phyloP scores from a whole-genome alignment of 2,329 filamentous ascomycete species.

The Coniochaeta sp. region DNA sequence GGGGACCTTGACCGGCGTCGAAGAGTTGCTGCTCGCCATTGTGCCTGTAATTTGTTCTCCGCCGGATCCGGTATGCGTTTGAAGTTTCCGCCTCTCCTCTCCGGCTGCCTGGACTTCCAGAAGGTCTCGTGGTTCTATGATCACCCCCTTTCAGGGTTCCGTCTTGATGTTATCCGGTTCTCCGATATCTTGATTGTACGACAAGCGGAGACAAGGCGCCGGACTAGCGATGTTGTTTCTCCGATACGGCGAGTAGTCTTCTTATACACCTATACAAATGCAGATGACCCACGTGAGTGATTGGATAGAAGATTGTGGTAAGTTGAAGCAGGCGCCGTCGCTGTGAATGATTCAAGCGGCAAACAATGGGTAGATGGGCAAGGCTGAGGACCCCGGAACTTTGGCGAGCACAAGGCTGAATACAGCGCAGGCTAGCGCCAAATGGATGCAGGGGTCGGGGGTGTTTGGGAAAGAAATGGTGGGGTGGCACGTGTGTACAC shows the following conservation, averaged over 20 bases:
- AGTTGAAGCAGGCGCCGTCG: neutral
- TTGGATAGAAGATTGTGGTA: neutral
- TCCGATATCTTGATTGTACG: neutral
- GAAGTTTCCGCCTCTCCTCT: neutral
- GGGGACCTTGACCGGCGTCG: conserved; percentile 54
- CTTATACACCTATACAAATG: neutral
- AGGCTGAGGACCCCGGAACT: neutral
- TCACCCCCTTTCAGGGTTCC: neutral
- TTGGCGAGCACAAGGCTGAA: neutral
- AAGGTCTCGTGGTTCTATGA: neutral
- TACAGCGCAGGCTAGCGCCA: neutral
- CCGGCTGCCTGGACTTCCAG: neutral
- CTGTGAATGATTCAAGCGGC: neutral
- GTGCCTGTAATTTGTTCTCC: neutral
- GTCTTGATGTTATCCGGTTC: neutral
- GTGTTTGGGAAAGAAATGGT: no score
- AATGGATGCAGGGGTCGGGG: neutral
- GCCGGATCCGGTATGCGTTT: neutral
- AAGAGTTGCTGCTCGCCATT: conserved; percentile 23
- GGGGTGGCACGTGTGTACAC: no score
- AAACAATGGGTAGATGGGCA: neutral
- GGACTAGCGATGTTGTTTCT: neutral
- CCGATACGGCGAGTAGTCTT: neutral
- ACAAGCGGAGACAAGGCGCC: neutral
- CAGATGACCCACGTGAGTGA: neutral